These are phyloP conservation scores for Arthrobotrys entomopaga DNA, from an alignment of 2,329 filamentous ascomycete species.

Conservation along the genomic window DNA sequence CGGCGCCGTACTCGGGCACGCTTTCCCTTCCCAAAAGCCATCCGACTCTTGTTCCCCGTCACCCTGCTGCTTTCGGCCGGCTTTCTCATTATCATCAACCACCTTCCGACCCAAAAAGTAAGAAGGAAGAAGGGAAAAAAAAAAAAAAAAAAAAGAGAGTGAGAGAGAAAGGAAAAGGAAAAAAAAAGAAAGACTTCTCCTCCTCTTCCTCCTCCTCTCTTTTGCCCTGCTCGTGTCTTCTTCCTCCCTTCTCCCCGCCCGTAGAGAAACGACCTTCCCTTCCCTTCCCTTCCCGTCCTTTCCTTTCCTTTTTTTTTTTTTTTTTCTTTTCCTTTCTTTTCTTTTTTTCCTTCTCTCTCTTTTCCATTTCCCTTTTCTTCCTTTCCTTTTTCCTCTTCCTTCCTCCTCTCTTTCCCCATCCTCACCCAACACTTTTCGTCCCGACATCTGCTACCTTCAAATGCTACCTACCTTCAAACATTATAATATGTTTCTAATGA, in stretches of 20 bases:
- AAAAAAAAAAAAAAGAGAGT: no score
- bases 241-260: not conserved
- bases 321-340: conserved; percentile 31
- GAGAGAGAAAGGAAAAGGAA: no score
- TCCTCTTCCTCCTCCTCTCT: no score
- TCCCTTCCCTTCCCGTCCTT: conserved; percentile 4
- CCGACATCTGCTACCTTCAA: conserved; percentile 16
- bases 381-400: conserved; percentile 13
- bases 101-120: no score
- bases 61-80: no score
- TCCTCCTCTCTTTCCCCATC: conserved; percentile 34
- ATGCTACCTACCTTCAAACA: not conserved
- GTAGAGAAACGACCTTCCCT: conserved; percentile 5
- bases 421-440: conserved; percentile 16
- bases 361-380: not conserved
- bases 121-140: no score
- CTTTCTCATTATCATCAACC: no score
- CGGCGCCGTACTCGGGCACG: no score
- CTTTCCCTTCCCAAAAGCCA: no score
- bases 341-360: conserved; percentile 19
- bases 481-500: no score
- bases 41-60: no score
- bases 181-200: no score
- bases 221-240: not conserved
- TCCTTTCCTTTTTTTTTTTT: conserved; percentile 14